Conservation (phyloP, 2,329 filamentous ascomycete genomes). For the Diplodia mutila region DNA sequence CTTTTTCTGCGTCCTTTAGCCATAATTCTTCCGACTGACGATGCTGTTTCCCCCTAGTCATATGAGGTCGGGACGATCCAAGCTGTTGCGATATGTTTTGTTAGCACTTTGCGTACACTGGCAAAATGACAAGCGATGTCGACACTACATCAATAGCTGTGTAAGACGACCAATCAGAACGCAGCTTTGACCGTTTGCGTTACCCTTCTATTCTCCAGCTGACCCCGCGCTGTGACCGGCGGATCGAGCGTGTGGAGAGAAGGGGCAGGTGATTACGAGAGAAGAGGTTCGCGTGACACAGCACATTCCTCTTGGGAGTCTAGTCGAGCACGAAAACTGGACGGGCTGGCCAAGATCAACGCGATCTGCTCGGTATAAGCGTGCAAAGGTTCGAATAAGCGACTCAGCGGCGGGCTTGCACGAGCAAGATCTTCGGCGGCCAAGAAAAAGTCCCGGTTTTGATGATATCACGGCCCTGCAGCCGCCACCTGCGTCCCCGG, state of each 20-base stretch:
- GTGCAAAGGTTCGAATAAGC: background rate
- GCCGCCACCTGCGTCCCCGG: constrained; percentile 16
- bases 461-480: constrained; percentile 1
- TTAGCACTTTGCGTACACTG: background rate
- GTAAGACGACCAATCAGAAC: background rate
- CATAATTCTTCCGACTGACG: background rate
- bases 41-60: background rate
- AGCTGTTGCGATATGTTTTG: background rate
- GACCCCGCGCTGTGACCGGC: background rate
- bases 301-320: background rate
- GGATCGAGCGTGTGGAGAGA: background rate
- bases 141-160: too few species aligned
- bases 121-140: too few species aligned
- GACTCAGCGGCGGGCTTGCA: constrained; percentile 9
- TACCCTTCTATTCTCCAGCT: background rate
- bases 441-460: constrained; percentile 18
- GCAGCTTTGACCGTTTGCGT: background rate
- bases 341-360: constrained; percentile 12
- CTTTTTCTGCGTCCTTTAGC: too few species aligned
- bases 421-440: constrained; percentile 4
- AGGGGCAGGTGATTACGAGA: background rate
- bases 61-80: background rate
- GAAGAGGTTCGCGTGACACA: background rate
- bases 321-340: background rate
- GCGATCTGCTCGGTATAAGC: background rate